Percentiles rank a stretch among this genome's conserved stretches.
These are phyloP conservation scores for Fusarium tuaranense DNA, from an alignment of 2,329 filamentous ascomycete species.

Conservation along the genomic window DNA sequence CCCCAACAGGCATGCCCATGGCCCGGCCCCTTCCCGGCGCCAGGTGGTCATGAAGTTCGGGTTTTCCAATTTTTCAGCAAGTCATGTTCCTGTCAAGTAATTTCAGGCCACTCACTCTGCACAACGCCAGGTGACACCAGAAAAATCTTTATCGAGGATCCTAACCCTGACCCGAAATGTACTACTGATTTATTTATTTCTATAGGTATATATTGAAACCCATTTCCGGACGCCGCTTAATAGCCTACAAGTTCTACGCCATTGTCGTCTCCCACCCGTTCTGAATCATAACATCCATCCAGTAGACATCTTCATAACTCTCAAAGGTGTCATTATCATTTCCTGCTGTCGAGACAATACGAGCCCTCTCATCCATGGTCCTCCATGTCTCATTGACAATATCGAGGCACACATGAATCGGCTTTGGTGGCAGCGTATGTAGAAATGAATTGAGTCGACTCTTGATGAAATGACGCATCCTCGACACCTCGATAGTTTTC, in stretches of 20 bases:
- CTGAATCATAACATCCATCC: constrained; percentile 33
- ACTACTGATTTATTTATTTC: too few relatives aligned
- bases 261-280: constrained; percentile 31
- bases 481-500: not conserved
- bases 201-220: too few relatives aligned
- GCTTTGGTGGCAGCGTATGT: not conserved
- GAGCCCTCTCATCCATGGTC: constrained; percentile 19
- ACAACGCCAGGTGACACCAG: too few relatives aligned
- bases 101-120: not conserved
- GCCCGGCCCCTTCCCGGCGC: not conserved
- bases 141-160: not conserved
- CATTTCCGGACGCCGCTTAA: too few relatives aligned
- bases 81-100: not conserved
- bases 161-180: too few relatives aligned
- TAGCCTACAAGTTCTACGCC: constrained; percentile 5
- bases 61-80: not conserved
- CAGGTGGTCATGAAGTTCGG: not conserved
- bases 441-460: constrained; percentile 3
- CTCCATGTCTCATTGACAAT: constrained; percentile 13
- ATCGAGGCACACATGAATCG: not conserved
- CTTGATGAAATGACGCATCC: constrained; percentile 3
- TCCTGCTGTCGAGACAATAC: not conserved
- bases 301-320: constrained; percentile 16
- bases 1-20: not conserved
- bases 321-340: not conserved